Base-by-base conservation (phyloP, 805 yeast genomes). In the Citeromyces matritensis region DNA sequence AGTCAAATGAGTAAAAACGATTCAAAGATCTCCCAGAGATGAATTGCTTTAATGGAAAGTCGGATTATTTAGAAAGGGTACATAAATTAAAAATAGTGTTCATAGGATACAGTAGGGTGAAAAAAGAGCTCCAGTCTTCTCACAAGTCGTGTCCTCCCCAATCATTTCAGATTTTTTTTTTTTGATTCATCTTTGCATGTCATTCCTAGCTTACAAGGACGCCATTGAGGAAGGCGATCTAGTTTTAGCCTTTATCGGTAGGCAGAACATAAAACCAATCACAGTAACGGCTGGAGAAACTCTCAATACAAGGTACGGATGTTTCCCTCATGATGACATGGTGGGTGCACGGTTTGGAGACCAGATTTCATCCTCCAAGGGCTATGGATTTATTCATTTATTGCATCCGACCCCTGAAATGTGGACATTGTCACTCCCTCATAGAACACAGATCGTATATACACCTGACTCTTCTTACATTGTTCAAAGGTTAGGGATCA, bases 351-450 rank as follows among this genome's bases (percentile, higher is more conserved):
- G 61, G 37, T 88, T 69, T 53, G 99, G 99, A 1, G 63, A 83
- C 0, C 99, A 91, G 48, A 70, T 88, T 44, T 68, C 85, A 3
- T 53, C 67, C 24, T 56, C 66, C 9, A 71, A 69, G 37, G 93
- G 86, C 0, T 66, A 68, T 42, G 95, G 95, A 0, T 91, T 85
- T 48, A 71, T 91, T 30, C 94, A 88, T 47, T 59, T 91, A 9
- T 54, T 91, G 30, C 86, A 81, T 37, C 97, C 98, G 1, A 77
- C 94, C 0, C 86, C 99, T 0, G 99, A 91, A 53, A 57, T 91
- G 14, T 91, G 99, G 99, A 80, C 95, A 0, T 46, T 83, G n/a
- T 82, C 96, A 0, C 59, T 91, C 24, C 97, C 98, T 2, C 99
- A 91, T 49, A 65, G 99, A 53, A 91, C 99, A 0, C 99, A 91